These are phyloP conservation scores for Syzygium syzygioides DNA, from an alignment of 441 rosid genomes.

Conservation along the genomic window DNA sequence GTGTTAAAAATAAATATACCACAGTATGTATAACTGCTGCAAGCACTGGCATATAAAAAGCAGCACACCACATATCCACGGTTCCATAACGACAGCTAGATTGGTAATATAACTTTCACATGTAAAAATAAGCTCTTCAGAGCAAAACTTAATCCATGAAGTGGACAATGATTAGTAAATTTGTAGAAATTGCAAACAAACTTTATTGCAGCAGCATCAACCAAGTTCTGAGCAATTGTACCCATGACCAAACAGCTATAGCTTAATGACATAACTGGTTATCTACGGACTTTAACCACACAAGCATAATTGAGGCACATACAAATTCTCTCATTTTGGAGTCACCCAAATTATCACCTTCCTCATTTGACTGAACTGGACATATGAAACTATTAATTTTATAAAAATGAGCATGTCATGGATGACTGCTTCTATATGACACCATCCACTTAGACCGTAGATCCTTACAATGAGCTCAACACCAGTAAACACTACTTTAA, in stretches of 20 bases:
- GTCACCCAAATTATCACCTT: too few species aligned
- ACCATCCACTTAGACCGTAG: too few species aligned
- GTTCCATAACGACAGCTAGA: neutral
- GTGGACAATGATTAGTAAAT: neutral
- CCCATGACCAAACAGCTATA: neutral
- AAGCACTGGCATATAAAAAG: neutral
- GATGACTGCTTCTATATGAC: too few species aligned
- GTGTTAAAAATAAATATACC: neutral
- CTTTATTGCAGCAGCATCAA: neutral
- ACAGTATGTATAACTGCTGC: neutral
- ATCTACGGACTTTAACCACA: neutral
- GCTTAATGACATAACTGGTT: neutral
- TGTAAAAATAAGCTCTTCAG: neutral
- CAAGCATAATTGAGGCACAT: neutral
- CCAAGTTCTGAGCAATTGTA: neutral
- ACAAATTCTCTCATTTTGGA: neutral
- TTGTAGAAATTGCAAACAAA: accelerated
- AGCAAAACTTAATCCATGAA: neutral
- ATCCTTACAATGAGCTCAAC: too few species aligned
- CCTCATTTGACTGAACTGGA: too few species aligned
- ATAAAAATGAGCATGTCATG: too few species aligned
- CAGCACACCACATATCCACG: neutral
- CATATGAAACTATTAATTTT: too few species aligned
- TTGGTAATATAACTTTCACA: neutral
- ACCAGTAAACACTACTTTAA: too few species aligned